These are phyloP conservation scores for Sugiyamaella smithiae DNA, from an alignment of 805 yeast genomes.

Conservation along the genomic window DNA sequence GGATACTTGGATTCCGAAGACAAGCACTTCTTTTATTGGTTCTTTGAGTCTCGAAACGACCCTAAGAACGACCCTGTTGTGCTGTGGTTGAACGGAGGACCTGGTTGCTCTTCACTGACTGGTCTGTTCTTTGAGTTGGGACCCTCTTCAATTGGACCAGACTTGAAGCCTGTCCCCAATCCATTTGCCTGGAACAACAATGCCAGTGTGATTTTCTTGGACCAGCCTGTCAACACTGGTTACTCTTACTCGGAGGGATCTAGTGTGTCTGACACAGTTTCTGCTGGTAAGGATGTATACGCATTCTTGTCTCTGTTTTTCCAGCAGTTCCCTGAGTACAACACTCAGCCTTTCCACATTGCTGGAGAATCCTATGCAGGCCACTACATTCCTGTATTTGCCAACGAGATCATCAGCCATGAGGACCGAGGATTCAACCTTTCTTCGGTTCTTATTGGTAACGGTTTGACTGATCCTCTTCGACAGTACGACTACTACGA, in stretches of 20 bases:
- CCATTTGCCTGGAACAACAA: conserved; percentile 91
- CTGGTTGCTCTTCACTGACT: conserved; percentile 93
- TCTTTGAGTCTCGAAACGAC: conserved; percentile 80
- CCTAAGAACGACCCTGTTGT: conserved; percentile 82
- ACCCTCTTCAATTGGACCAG: conserved; percentile 73
- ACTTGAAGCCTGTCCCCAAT: conserved; percentile 68
- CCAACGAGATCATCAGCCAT: conserved; percentile 47
- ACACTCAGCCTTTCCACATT: conserved; percentile 66
- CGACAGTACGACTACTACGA: conserved; percentile 76
- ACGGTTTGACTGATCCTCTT: conserved; percentile 87
- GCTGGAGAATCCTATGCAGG: conserved; percentile 97
- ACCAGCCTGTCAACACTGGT: conserved; percentile 95
- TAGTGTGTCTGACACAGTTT: conserved; percentile 65
- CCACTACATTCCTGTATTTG: conserved; percentile 88
- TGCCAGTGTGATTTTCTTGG: conserved; percentile 88
- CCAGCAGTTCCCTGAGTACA: conserved; percentile 79
- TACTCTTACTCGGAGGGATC: conserved; percentile 76
- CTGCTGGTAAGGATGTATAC: conserved; percentile 89
- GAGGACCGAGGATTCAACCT: conserved; percentile 70
- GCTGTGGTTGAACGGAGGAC: conserved; percentile 94
- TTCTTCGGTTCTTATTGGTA: conserved; percentile 83
- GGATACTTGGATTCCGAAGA: conserved; percentile 76
- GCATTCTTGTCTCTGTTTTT: conserved; percentile 84
- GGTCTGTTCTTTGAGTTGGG: conserved; percentile 94
- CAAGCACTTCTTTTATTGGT: conserved; percentile 92